Conservation (phyloP, 2,329 filamentous ascomycete species). For the Penicillium corylophilum region DNA sequence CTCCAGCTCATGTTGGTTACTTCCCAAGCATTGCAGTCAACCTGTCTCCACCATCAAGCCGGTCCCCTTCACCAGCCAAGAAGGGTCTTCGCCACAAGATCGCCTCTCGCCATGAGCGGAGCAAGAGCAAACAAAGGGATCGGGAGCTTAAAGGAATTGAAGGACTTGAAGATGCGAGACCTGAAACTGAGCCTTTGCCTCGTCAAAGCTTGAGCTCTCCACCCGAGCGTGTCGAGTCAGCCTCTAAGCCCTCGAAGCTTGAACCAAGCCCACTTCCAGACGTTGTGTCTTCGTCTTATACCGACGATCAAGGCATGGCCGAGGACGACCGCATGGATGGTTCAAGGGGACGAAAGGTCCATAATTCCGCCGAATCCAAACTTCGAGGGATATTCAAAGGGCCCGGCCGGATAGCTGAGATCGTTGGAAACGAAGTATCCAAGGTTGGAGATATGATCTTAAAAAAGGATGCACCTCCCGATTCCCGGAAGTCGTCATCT, state of each 20-base stretch:
- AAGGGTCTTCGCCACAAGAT: conserved; percentile 52
- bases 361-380: conserved; percentile 52
- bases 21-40: conserved; percentile 63
- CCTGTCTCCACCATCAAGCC: conserved; percentile 62
- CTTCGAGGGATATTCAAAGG: conserved; percentile 77
- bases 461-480: conserved; percentile 53
- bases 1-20: conserved; percentile 41
- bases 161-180: conserved; percentile 19
- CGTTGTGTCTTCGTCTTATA: conserved; percentile 23
- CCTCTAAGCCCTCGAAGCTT: conserved; percentile 19
- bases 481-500: conserved; percentile 46
- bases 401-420: conserved; percentile 65
- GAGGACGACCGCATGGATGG: conserved; percentile 26
- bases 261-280: conserved; percentile 33
- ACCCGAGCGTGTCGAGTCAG: conserved; percentile 15
- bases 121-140: conserved; percentile 40
- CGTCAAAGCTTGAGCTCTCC: conserved; percentile 16
- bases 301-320: conserved; percentile 21
- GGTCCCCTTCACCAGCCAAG: conserved; percentile 62
- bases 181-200: conserved; percentile 17
- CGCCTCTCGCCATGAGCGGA: conserved; percentile 39
- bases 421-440: conserved; percentile 65
- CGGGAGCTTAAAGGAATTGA: conserved; percentile 30
- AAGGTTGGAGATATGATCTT: conserved; percentile 62
- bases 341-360: conserved; percentile 29